Percentiles rank a stretch among this genome's conserved stretches.
Conservation (phyloP, 192 early-diverging fungal genomes). For the Powellomyces hirtus region DNA sequence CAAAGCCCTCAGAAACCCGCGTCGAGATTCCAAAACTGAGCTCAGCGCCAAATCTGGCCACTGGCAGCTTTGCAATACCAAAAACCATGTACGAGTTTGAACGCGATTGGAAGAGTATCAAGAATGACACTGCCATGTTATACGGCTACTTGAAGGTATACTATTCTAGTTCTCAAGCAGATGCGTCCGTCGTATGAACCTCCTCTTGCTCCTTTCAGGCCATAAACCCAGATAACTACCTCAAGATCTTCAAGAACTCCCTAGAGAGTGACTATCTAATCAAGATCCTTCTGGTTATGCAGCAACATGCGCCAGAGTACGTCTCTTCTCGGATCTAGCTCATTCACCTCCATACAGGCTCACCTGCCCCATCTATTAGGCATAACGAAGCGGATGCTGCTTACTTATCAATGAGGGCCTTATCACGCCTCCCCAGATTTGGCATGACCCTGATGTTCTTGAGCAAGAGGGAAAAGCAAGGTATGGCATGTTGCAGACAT, state of each 20-base stretch:
- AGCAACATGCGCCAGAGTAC: neutral
- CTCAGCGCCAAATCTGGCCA: neutral
- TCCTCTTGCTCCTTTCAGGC: slow-evolving; percentile 14
- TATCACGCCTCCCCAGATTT: slow-evolving; percentile 34
- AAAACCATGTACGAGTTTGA: slow-evolving; percentile 70
- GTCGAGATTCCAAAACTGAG: neutral
- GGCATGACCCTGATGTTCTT: slow-evolving; percentile 39
- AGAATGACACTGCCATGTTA: slow-evolving; percentile 40
- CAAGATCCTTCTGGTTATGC: slow-evolving; percentile 33
- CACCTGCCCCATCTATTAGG: neutral
- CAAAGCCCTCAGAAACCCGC: neutral
- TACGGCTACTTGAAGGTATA: slow-evolving; percentile 65
- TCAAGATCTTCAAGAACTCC: slow-evolving; percentile 46
- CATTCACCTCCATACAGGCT: neutral
- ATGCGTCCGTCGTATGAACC: no score
- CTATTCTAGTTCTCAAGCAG: neutral
- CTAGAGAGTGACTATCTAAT: slow-evolving; percentile 40
- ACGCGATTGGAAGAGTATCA: slow-evolving; percentile 67
- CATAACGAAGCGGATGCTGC: neutral
- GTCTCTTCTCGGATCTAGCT: no score
- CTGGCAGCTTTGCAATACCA: slow-evolving; percentile 25
- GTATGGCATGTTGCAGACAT: slow-evolving; percentile 11
- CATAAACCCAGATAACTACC: slow-evolving; percentile 24
- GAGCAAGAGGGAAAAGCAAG: slow-evolving; percentile 29
- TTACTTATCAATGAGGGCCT: slow-evolving; percentile 5